phyloP scores from a whole-genome alignment of 2,329 filamentous ascomycete species.

The Pyrenophora graminea region DNA sequence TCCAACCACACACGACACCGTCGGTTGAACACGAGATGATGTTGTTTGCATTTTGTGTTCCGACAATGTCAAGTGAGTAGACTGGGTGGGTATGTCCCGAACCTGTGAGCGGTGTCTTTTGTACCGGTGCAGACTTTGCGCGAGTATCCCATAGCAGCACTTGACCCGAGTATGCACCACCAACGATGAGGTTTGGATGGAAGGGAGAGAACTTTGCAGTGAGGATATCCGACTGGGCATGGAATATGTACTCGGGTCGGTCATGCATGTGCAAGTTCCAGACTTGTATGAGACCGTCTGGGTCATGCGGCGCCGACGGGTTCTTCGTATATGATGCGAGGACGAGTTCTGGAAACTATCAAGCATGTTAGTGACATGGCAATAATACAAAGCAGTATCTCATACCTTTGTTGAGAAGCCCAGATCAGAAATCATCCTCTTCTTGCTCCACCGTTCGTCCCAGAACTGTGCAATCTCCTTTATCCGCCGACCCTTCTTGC shows the following conservation, averaged over 20 bases:
- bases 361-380: slow-evolving; percentile 22
- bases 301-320: slow-evolving; percentile 89
- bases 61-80: slow-evolving; percentile 92
- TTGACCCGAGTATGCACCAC: slow-evolving; percentile 94
- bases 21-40: slow-evolving; percentile 97
- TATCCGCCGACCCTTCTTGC: slow-evolving; percentile 73
- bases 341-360: slow-evolving; percentile 81
- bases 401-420: slow-evolving; percentile 87
- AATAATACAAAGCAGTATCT: not conserved
- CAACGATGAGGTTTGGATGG: slow-evolving; percentile 93
- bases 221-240: slow-evolving; percentile 92
- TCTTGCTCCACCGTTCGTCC: slow-evolving; percentile 94
- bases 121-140: slow-evolving; percentile 78
- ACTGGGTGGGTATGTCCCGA: slow-evolving; percentile 95
- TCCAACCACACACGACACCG: slow-evolving; percentile 95
- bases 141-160: slow-evolving; percentile 97
- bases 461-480: slow-evolving; percentile 93
- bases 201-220: slow-evolving; percentile 98
- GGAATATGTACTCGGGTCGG: slow-evolving; percentile 93
- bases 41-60: slow-evolving; percentile 98
- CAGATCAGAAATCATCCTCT: slow-evolving; percentile 93
- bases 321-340: slow-evolving; percentile 98
- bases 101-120: slow-evolving; percentile 93
- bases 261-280: slow-evolving; percentile 97
- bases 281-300: slow-evolving; percentile 89